phyloP scores from a whole-genome alignment of 371 early-diverging fungal genomes.

The Rhizopus microsporus region DNA sequence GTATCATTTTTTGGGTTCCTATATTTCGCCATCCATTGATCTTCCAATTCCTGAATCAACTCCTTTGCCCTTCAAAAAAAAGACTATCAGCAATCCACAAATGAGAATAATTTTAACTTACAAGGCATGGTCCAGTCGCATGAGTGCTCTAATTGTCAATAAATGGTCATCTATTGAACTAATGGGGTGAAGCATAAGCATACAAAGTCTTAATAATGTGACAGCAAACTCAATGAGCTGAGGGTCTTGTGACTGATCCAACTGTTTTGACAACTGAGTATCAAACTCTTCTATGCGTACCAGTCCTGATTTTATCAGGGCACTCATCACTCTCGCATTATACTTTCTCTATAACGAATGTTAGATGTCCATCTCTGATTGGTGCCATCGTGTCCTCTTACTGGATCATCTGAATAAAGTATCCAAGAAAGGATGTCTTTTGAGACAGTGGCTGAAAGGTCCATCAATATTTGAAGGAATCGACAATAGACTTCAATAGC shows the following conservation, averaged over 20 bases:
- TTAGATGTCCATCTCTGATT: no score
- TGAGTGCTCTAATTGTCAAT: slow-evolving; percentile 66
- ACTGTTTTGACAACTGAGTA: slow-evolving; percentile 74
- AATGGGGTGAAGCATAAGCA: slow-evolving; percentile 58
- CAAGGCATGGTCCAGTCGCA: slow-evolving; percentile 55
- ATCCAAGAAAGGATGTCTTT: slow-evolving; percentile 90
- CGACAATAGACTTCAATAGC: slow-evolving; percentile 82
- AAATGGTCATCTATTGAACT: slow-evolving; percentile 74
- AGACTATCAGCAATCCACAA: background rate
- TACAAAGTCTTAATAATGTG: slow-evolving; percentile 68
- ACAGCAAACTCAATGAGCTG: slow-evolving; percentile 72
- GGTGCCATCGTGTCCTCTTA: slow-evolving; percentile 7
- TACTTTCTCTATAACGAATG: slow-evolving; percentile 60
- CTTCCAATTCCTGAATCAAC: slow-evolving; percentile 34
- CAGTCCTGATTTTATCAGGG: slow-evolving; percentile 77
- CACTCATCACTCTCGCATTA: slow-evolving; percentile 77
- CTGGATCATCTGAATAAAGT: slow-evolving; percentile 87
- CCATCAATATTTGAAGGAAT: slow-evolving; percentile 80
- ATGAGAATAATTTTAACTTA: slow-evolving; percentile 21
- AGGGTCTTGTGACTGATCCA: slow-evolving; percentile 67
- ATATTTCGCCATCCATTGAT: slow-evolving; percentile 17
- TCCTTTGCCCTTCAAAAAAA: slow-evolving; percentile 23
- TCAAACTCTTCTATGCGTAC: slow-evolving; percentile 80
- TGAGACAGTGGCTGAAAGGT: slow-evolving; percentile 70
- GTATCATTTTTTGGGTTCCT: slow-evolving; percentile 17